phyloP scores from a whole-genome alignment of 2,329 filamentous ascomycete species.

The Fusarium burgessii region DNA sequence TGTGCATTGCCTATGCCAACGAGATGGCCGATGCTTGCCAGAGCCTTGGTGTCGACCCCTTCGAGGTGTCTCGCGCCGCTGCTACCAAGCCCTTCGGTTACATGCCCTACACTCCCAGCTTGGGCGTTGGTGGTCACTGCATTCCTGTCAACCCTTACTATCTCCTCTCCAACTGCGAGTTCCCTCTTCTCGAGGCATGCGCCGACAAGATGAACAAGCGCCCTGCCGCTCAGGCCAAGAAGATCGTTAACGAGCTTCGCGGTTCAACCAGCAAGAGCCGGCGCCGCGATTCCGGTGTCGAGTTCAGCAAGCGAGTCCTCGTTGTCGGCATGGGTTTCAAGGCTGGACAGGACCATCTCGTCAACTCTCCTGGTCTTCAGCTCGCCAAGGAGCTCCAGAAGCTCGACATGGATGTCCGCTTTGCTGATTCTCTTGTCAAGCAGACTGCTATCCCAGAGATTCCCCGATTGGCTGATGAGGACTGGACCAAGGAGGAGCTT shows the following conservation, averaged over 20 bases:
- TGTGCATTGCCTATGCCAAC: conserved; percentile 65
- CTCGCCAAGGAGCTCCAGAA: conserved; percentile 29
- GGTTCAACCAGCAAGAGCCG: not conserved
- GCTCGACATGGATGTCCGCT: conserved; percentile 32
- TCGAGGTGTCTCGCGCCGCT: conserved; percentile 62
- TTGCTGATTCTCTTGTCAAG: conserved; percentile 37
- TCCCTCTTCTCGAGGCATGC: conserved; percentile 60
- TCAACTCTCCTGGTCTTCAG: conserved; percentile 37
- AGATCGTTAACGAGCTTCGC: conserved; percentile 5
- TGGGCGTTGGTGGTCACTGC: conserved; percentile 67
- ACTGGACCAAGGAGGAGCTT: conserved; percentile 34
- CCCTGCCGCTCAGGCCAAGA: conserved; percentile 45
- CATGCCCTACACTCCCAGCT: conserved; percentile 58
- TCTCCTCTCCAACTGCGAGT: conserved; percentile 59
- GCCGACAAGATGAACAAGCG: conserved; percentile 57
- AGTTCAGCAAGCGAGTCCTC: conserved; percentile 22
- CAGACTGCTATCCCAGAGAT: conserved; percentile 33
- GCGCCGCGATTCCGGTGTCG: conserved; percentile 24
- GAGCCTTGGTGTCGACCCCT: conserved; percentile 59
- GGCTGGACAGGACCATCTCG: conserved; percentile 40
- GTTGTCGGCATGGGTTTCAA: conserved; percentile 42
- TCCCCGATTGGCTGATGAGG: conserved; percentile 19
- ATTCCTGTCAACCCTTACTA: conserved; percentile 68
- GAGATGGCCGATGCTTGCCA: conserved; percentile 66
- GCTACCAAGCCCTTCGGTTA: conserved; percentile 66